A percentile compares a stretch with the other conserved stretches of the same genome.
Evolutionary conservation across 768 basidiomycete genomes (phyloP).

Genomic region (Psilocybe cubensis): DNA sequence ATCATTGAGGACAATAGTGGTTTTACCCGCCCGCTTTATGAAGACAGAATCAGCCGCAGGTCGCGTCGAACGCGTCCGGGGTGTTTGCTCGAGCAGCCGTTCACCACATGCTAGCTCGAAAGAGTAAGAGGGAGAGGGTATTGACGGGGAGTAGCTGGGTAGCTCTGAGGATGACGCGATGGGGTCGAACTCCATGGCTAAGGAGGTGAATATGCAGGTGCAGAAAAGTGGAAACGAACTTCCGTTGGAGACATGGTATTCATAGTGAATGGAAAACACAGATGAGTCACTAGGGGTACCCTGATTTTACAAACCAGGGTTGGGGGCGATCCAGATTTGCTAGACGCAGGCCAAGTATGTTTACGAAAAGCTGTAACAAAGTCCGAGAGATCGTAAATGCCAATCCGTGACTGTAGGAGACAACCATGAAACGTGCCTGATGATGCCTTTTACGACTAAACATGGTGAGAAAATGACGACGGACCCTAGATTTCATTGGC

Average conservation of each 20-base stretch:
- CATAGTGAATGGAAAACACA: constrained; percentile 2
- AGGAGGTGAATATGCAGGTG: constrained; percentile 4
- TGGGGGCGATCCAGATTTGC: neutral
- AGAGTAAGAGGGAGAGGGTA: constrained; percentile 62
- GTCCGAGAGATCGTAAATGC: neutral
- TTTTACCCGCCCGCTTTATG: constrained; percentile 39
- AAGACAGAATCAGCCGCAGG: constrained; percentile 42
- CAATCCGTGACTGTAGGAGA: constrained; percentile 1
- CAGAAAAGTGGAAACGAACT: neutral
- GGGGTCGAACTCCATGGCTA: constrained; percentile 17
- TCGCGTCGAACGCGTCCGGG: constrained; percentile 26
- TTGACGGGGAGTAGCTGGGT: constrained; percentile 58
- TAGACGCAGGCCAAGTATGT: neutral
- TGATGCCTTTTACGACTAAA: neutral
- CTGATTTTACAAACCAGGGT: neutral
- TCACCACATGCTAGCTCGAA: constrained; percentile 55
- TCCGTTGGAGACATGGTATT: neutral
- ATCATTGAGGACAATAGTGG: constrained; percentile 47
- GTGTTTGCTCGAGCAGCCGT: constrained; percentile 53
- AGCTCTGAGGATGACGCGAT: constrained; percentile 27
- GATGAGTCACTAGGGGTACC: neutral
- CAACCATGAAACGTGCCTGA: constrained; percentile 1
- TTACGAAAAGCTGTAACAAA: neutral
- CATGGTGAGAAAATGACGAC: neutral
- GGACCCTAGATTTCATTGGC: neutral